Conservation (phyloP, 306 rosid genomes). For the Pachyrhizus erosus region DNA sequence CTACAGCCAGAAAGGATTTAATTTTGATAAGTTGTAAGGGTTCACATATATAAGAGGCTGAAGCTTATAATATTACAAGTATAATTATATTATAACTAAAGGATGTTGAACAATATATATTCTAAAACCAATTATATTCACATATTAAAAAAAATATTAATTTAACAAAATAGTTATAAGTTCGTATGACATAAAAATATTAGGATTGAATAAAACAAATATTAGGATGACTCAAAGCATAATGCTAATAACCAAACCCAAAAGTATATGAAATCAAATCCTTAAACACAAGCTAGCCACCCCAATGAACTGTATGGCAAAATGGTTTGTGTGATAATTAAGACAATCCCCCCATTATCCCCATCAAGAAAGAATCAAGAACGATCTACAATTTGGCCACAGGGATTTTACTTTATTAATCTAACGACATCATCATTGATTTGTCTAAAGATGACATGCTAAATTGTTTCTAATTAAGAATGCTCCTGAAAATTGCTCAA, state of each 20-base stretch:
- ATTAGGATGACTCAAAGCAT: not conserved
- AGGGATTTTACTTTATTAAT: not conserved
- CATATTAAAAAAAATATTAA: not conserved
- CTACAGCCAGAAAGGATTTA: not conserved
- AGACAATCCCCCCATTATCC: not conserved
- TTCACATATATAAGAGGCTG: not conserved
- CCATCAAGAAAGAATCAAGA: not conserved
- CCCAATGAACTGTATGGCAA: not conserved
- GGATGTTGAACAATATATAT: not conserved
- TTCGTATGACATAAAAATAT: not conserved
- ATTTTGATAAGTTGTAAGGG: not conserved
- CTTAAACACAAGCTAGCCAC: not conserved
- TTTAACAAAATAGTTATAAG: not conserved
- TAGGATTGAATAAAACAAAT: too few species aligned
- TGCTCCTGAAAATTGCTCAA: conserved; percentile 27
- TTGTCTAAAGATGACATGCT: conserved; percentile 5
- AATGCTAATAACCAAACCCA: not conserved
- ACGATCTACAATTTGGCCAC: conserved; percentile 18
- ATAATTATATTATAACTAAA: not conserved
- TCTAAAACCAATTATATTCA: not conserved
- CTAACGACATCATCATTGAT: conserved; percentile 38
- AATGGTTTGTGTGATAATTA: not conserved
- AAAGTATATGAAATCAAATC: not conserved
- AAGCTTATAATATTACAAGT: not conserved
- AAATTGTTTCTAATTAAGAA: conserved; percentile 19